Percentiles rank a stretch among this genome's conserved stretches.
Conservation (phyloP, 208 protist species). For the Blechomonas ayalai region DNA sequence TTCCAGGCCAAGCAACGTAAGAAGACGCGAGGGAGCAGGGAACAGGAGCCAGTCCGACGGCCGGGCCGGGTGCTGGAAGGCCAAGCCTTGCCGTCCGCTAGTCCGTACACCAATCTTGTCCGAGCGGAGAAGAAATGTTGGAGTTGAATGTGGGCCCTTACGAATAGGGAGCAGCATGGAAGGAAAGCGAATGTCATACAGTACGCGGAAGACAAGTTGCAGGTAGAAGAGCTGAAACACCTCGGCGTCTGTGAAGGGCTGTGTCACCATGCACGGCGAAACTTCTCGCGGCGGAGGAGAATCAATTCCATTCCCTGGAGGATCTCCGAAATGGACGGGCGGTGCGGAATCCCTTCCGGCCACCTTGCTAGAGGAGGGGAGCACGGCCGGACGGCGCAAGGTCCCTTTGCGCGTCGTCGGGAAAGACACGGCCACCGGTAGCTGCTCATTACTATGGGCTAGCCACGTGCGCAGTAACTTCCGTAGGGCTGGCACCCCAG, state of each 20-base stretch:
- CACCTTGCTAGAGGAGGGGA: too few relatives aligned
- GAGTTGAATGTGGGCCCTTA: not conserved
- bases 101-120: conserved; percentile 36
- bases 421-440: conserved; percentile 24
- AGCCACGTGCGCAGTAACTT: too few relatives aligned
- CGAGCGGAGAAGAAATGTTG: conserved; percentile 19
- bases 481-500: conserved; percentile 1
- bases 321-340: not conserved
- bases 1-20: conserved; percentile 49
- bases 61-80: conserved; percentile 48
- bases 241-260: conserved; percentile 73
- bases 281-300: not conserved
- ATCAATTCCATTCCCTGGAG: too few relatives aligned
- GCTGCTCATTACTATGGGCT: not conserved
- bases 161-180: conserved; percentile 14
- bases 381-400: conserved; percentile 1
- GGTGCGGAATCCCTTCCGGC: too few relatives aligned
- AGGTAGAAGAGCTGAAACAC: conserved; percentile 83
- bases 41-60: conserved; percentile 43
- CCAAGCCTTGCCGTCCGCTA: conserved; percentile 26
- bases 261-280: conserved; percentile 30
- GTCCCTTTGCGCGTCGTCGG: conserved; percentile 19
- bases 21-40: conserved; percentile 31
- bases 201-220: conserved; percentile 72
- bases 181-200: conserved; percentile 65